Evolutionary conservation across 352 stramenopile genomes (phyloP).

Genomic region (Peronosclerospora sorghi): DNA sequence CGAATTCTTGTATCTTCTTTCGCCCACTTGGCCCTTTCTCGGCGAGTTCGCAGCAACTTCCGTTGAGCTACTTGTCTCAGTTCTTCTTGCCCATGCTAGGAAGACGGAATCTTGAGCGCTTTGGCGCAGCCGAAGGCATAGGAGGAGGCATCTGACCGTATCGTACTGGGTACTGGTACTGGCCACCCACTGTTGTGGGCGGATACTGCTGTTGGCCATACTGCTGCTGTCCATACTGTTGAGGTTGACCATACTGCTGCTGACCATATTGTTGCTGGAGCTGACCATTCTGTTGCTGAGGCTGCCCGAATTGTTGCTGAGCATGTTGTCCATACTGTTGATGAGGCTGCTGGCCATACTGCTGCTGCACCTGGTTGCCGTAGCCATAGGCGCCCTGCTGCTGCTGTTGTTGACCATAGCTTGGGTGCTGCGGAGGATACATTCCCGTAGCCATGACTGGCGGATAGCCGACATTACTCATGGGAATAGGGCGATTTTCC

Average conservation of each 20-base stretch:
- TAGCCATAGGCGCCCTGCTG: constrained; percentile 19
- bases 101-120: constrained; percentile 63
- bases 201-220: constrained; percentile 15
- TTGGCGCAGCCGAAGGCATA: constrained; percentile 37
- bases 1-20: constrained; percentile 8
- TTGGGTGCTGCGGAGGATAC: constrained; percentile 49
- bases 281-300: constrained; percentile 14
- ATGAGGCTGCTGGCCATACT: constrained; percentile 19
- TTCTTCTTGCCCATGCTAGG: constrained; percentile 67
- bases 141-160: constrained; percentile 42
- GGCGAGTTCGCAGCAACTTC: constrained; percentile 9
- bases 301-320: constrained; percentile 5
- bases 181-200: constrained; percentile 20
- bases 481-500: constrained; percentile 31
- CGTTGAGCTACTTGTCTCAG: constrained; percentile 23
- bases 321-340: constrained; percentile 5
- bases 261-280: constrained; percentile 8
- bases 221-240: constrained; percentile 7
- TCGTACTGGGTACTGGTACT: constrained; percentile 48
- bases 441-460: constrained; percentile 32
- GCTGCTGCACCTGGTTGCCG: constrained; percentile 12
- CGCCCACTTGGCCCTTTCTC: constrained; percentile 7
- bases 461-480: constrained; percentile 28
- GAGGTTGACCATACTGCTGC: constrained; percentile 9
- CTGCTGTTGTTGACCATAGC: constrained; percentile 20